phyloP scores from a whole-genome alignment of 768 basidiomycete genomes.

The Tulasnella calospora region DNA sequence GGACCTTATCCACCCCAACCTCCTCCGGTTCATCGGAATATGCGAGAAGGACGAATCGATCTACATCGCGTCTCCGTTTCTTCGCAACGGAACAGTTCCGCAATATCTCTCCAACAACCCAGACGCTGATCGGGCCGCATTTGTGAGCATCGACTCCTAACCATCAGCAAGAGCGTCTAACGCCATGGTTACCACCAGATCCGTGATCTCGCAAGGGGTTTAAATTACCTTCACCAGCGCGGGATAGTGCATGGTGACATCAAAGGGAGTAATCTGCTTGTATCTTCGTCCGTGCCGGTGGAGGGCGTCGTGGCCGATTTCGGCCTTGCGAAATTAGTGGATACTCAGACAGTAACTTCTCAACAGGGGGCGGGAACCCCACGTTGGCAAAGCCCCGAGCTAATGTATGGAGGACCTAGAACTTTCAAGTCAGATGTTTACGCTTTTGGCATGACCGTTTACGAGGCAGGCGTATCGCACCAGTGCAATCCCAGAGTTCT shows the following conservation, averaged over 20 bases:
- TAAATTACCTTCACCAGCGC: not conserved
- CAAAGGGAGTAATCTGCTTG: not conserved
- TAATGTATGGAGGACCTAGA: not conserved
- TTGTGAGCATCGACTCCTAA: not conserved
- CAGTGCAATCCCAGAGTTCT: not conserved
- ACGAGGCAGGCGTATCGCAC: not conserved
- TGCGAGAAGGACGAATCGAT: not conserved
- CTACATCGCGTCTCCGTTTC: not conserved
- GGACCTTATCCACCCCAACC: not conserved
- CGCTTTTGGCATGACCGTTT: constrained; percentile 5
- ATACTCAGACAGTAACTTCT: not conserved
- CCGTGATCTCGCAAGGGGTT: not conserved
- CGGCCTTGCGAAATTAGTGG: not conserved
- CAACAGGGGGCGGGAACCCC: not conserved
- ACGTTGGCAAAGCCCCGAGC: constrained; percentile 1
- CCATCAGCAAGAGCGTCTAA: no score
- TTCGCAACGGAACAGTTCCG: not conserved
- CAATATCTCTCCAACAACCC: not conserved
- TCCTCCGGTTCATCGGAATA: constrained; percentile 1
- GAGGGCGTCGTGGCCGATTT: not conserved
- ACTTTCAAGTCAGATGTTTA: not conserved
- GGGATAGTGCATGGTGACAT: constrained; percentile 6
- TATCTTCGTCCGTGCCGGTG: not conserved
- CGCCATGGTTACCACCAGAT: not conserved
- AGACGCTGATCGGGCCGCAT: not conserved